Evolutionary conservation across 2,329 filamentous ascomycete genomes (phyloP).

Genomic region (Raffaelea albimanens): DNA sequence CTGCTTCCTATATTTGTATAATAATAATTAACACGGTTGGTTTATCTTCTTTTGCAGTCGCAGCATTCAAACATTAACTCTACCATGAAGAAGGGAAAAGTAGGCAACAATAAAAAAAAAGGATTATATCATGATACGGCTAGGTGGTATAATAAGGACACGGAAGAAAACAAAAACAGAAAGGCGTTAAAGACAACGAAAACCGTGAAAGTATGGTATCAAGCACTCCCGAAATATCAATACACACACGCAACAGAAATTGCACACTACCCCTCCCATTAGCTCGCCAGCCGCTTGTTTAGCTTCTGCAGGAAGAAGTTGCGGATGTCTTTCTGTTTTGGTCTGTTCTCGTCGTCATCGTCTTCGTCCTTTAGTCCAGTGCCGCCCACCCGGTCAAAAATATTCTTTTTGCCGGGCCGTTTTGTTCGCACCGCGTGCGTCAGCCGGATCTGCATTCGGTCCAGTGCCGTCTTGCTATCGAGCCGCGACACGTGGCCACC

Average conservation of each 20-base stretch:
- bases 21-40: too few species aligned
- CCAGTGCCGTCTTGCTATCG: constrained; percentile 67
- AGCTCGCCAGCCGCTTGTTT: constrained; percentile 1
- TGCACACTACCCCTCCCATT: not conserved
- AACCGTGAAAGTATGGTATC: not conserved
- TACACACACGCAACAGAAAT: too few species aligned
- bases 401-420: constrained; percentile 40
- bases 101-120: too few species aligned
- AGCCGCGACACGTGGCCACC: constrained; percentile 63
- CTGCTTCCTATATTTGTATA: too few species aligned
- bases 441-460: constrained; percentile 66
- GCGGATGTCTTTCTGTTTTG: constrained; percentile 12
- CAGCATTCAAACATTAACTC: too few species aligned
- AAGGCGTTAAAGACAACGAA: not conserved
- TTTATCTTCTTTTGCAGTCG: too few species aligned
- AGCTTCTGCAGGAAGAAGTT: constrained; percentile 10
- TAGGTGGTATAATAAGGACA: too few species aligned
- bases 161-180: not conserved
- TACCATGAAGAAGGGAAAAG: too few species aligned
- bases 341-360: not conserved
- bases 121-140: too few species aligned
- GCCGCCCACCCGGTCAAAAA: constrained; percentile 22
- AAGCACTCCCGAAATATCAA: not conserved
- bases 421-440: constrained; percentile 61
- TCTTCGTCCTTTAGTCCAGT: not conserved